Evolutionary conservation across 257 asterid genomes (phyloP), one percentile per base, ranked within the genome.

Genomic region (Gentiana macrophylla): DNA sequence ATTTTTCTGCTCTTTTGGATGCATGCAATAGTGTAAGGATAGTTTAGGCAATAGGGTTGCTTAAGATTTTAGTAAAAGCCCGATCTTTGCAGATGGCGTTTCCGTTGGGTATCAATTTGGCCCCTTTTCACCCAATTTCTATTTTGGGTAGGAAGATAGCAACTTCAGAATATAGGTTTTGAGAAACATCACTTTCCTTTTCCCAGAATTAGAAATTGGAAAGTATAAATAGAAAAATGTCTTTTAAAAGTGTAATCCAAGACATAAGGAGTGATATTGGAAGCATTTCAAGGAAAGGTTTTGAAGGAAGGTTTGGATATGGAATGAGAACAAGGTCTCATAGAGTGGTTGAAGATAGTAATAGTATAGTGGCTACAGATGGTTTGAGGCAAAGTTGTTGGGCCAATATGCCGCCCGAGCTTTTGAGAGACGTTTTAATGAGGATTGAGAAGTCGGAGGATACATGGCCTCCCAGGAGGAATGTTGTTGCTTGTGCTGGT

Each of bases 331-430:
- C 83, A 34, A 66, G 79, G 67, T 73, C 83, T 13, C 79, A 67
- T 13, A 55, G 76, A 49, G 73, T 60, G 47, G 72, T 78, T 64
- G 78, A 64, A 76, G 93, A 83, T 60, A 73, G 61, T 58, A 10
- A 24, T 24, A 37, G 71, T 0, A 68, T 70, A 63, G 68, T 50
- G 32, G 73, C 76, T 50, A 55, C 79, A 0, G 95, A 92, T 81
- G 94, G 86, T 64, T 68, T 92, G 63, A 71, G 75, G 89, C 98
- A 83, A 79, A 87, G 95, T 63, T 81, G 93, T 62, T 92, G 98
- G 97, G 94, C 95, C 12, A 82, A 79, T 70, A 71, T 88, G 90
- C 98, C 98, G 0, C 81, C 89, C 0, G 98, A 92, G 90, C 88
- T 92, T 11, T 68, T 87, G 80, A 84, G 98, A 70, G 98, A 92